Evolutionary conservation across 2,329 filamentous ascomycete genomes (phyloP).

Genomic region (Exophiala alcalophila): DNA sequence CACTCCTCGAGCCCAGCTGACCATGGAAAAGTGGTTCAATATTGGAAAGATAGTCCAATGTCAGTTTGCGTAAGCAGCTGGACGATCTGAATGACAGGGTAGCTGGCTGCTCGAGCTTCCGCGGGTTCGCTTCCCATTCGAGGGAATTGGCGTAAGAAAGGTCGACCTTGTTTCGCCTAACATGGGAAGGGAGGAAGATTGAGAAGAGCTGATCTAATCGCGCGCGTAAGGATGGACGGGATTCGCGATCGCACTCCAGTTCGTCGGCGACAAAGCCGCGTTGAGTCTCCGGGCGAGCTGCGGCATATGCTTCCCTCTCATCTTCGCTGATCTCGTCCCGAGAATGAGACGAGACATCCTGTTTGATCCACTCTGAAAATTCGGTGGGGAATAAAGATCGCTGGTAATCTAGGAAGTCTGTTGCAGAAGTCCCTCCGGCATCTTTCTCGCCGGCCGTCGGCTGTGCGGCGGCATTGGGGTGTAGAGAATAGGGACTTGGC

Average conservation of each 20-base stretch:
- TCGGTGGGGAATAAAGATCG: constrained; percentile 3
- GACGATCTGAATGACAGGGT: constrained; percentile 30
- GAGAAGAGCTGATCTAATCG: constrained; percentile 10
- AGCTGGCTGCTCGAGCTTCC: constrained; percentile 3
- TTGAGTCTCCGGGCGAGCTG: too few species aligned
- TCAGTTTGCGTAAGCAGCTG: constrained; percentile 33
- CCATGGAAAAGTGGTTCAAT: constrained; percentile 34
- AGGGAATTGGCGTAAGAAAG: constrained; percentile 19
- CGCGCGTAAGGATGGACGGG: constrained; percentile 4
- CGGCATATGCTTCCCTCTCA: too few species aligned
- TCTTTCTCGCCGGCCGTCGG: too few species aligned
- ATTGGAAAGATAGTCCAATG: constrained; percentile 40
- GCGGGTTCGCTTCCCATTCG: constrained; percentile 9
- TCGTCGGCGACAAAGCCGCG: too few species aligned
- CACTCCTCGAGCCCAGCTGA: too few species aligned
- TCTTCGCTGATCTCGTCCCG: too few species aligned
- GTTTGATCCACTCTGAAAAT: constrained; percentile 8
- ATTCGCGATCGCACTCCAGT: too few species aligned
- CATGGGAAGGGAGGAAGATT: constrained; percentile 17
- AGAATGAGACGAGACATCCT: neutral
- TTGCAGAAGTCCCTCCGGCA: too few species aligned
- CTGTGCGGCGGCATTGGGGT: too few species aligned
- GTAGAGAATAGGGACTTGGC: too few species aligned
- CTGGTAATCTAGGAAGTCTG: constrained; percentile 4
- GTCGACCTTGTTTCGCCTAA: constrained; percentile 12